Evolutionary conservation across 2,329 filamentous ascomycete species (phyloP).

Genomic region (Cladophialophora bantiana): DNA sequence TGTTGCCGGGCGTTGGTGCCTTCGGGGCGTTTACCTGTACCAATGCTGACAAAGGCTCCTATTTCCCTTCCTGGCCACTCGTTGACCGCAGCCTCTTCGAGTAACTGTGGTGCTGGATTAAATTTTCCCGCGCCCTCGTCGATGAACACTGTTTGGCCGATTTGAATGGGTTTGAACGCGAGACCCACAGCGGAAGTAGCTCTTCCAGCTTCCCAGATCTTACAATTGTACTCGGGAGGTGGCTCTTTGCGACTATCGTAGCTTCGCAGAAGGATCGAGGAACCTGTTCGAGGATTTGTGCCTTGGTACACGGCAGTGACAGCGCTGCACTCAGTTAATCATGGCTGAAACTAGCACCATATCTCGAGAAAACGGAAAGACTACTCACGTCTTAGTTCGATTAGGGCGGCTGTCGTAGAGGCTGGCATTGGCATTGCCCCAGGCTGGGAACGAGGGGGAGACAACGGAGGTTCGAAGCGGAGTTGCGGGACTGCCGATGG

Average conservation of each 20-base stretch:
- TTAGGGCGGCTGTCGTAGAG: conserved; percentile 88
- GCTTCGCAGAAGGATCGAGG: conserved; percentile 80
- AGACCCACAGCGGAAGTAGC: conserved; percentile 91
- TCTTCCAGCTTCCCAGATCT: conserved; percentile 94
- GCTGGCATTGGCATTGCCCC: conserved; percentile 82
- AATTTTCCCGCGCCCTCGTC: conserved; percentile 92
- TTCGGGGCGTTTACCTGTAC: conserved; percentile 84
- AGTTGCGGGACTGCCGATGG: conserved; percentile 73
- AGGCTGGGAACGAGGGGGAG: conserved; percentile 51
- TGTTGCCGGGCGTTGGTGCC: conserved; percentile 72
- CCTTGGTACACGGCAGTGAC: conserved; percentile 92
- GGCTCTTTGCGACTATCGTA: conserved; percentile 95
- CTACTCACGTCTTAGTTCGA: conserved; percentile 84
- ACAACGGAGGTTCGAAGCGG: conserved; percentile 31
- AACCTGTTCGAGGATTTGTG: conserved; percentile 67
- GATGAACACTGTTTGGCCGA: conserved; percentile 91
- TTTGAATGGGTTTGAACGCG: conserved; percentile 93
- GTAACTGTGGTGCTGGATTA: conserved; percentile 82
- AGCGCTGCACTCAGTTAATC: conserved; percentile 63
- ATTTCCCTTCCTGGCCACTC: conserved; percentile 96
- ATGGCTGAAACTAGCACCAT: conserved; percentile 15
- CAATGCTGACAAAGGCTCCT: conserved; percentile 89
- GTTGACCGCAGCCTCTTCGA: conserved; percentile 92
- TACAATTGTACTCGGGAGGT: conserved; percentile 88
- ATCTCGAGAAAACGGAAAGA: conserved; percentile 5